phyloP scores from a whole-genome alignment of 306 rosid genomes.

The Gleditsia sinensis region DNA sequence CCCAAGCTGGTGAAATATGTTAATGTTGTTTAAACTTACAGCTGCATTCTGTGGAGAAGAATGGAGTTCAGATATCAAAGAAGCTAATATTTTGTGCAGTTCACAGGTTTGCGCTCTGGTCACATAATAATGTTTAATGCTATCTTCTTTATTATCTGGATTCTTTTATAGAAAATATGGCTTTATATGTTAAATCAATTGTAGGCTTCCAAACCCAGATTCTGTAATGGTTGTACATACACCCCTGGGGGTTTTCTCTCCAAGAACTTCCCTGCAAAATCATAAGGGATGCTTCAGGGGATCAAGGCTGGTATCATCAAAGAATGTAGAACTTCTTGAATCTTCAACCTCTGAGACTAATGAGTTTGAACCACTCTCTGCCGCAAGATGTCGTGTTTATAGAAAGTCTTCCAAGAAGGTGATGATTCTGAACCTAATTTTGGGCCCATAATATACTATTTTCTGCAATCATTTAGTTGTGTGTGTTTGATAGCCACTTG shows the following conservation, averaged over 20 bases:
- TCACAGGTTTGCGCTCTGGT: constrained; percentile 71
- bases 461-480: background rate
- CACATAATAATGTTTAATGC: constrained; percentile 2
- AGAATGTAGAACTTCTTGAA: constrained; percentile 58
- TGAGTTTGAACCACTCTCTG: constrained; percentile 63
- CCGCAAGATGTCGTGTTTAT: constrained; percentile 77
- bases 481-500: background rate
- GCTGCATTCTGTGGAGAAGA: constrained; percentile 80
- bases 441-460: constrained; percentile 1
- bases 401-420: constrained; percentile 68
- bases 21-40: constrained; percentile 50
- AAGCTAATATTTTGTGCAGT: constrained; percentile 80
- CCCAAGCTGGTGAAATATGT: constrained; percentile 35
- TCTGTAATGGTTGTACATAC: constrained; percentile 76
- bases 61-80: constrained; percentile 64
- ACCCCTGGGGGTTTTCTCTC: constrained; percentile 71
- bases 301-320: constrained; percentile 73
- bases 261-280: constrained; percentile 65
- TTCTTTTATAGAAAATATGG: background rate
- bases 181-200: constrained; percentile 26
- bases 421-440: constrained; percentile 13
- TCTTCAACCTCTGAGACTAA: constrained; percentile 57
- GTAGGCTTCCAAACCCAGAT: constrained; percentile 79
- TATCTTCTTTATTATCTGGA: background rate
- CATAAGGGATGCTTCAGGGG: constrained; percentile 79